Base-by-base conservation (phyloP, 75 land plant genomes). In the Picea glauca region DNA sequence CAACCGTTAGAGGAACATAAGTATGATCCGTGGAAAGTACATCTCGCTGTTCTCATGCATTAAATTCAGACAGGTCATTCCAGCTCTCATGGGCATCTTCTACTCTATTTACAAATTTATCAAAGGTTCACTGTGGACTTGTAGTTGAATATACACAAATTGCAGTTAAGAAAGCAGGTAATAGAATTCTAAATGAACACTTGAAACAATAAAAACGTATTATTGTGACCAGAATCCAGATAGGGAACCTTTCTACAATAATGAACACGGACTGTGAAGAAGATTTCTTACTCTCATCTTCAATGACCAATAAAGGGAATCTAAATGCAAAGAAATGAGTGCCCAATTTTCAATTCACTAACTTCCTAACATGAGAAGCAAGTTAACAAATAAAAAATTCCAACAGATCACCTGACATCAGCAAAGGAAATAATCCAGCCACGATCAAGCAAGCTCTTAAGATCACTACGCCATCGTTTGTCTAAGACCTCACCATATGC, bases 391-490 rank as follows among this genome's bases (percentile, higher is more conserved):
- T 40, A 20, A 38, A 18, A 43, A 70, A n/a, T 21, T 21, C n/a
- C 21, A 70, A 40, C 12, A 43, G 13, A 30, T 60, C 60, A 96
- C 99, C 99, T 96, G 58, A 96, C 98, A 89, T 96, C 98, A 79
- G 99, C 94, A 92, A 88, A 92, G 46, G 99, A 95, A 78, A 94
- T 58, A 26, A 94, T 90, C 99, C 99, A 96, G 63, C 99, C 99
- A 78, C 98, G 93, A 84, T 94, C 95, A 78, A 96, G 90, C 62
- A 96, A 90, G 79, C 95, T 92, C 78, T 92, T 90, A 14, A 83
- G 79, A 60, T 96, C 98, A 83, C 87, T 87, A 23, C 87, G 89
- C 94, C 96, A 96, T n/a, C 91, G 78, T 76, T 91, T 88, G 81
- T 92, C 95, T 70, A 94, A 86, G 61, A 84, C 5, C 82, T 96